Percentiles rank a stretch among this genome's conserved stretches.
These are phyloP conservation scores for Anthostomella pinea DNA, from an alignment of 2,329 filamentous ascomycete species.

Conservation along the genomic window DNA sequence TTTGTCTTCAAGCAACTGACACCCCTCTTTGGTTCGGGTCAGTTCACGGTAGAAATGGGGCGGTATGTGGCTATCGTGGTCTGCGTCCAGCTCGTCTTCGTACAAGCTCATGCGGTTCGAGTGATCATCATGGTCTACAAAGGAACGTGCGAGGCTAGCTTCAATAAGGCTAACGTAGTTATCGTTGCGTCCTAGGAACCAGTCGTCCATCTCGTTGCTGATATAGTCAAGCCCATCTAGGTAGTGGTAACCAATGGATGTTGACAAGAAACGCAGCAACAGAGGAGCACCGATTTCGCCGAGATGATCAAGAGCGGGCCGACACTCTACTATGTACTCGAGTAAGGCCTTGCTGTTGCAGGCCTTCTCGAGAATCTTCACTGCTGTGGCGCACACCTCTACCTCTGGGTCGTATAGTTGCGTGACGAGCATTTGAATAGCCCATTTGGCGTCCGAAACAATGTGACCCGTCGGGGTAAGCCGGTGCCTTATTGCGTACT, in stretches of 20 bases:
- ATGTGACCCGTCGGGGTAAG: conserved; percentile 37
- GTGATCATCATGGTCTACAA: conserved; percentile 64
- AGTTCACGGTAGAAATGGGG: conserved; percentile 97
- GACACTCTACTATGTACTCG: conserved; percentile 95
- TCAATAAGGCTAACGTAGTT: conserved; percentile 94
- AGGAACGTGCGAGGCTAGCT: conserved; percentile 86
- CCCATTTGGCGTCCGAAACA: conserved; percentile 81
- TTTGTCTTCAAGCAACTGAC: conserved; percentile 83
- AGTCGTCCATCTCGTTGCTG: conserved; percentile 99
- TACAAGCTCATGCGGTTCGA: conserved; percentile 57
- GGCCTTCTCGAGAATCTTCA: conserved; percentile 95
- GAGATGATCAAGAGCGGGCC: conserved; percentile 89
- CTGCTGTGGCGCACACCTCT: conserved; percentile 91
- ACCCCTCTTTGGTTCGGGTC: conserved; percentile 88
- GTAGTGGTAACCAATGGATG: conserved; percentile 96
- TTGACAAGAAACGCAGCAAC: conserved; percentile 87
- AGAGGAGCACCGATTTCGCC: conserved; percentile 95
- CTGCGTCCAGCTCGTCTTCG: conserved; percentile 53
- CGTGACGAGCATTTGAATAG: conserved; percentile 93
- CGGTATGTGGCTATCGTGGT: conserved; percentile 68
- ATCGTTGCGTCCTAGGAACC: conserved; percentile 96
- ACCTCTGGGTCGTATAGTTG: conserved; percentile 97
- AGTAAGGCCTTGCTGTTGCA: conserved; percentile 89
- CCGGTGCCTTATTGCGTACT: conserved; percentile 68
- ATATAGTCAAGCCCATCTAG: conserved; percentile 97